phyloP scores from a whole-genome alignment of 2,329 filamentous ascomycete species.

The Fusarium nelsonii region DNA sequence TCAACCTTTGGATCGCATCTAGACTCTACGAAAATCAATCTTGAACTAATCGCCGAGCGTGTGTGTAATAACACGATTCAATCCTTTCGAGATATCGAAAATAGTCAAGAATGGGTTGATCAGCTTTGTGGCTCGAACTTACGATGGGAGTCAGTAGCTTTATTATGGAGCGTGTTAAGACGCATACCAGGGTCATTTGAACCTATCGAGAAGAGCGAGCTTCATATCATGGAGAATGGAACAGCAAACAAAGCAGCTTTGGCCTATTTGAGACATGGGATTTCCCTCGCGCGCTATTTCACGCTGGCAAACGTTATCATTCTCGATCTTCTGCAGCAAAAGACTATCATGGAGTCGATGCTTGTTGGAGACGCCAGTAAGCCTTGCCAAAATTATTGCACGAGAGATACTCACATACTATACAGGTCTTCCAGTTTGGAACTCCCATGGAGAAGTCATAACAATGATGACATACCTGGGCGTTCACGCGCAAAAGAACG shows the following conservation, averaged over 20 bases:
- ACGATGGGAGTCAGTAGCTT: conserved; percentile 2
- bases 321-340: conserved; percentile 14
- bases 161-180: conserved; percentile 19
- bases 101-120: conserved; percentile 1
- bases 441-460: not conserved
- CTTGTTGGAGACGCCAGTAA: conserved; percentile 9
- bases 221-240: conserved; percentile 1
- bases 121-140: conserved; percentile 12
- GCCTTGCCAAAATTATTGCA: fast-evolving
- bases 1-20: not conserved
- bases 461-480: conserved; percentile 17
- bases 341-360: conserved; percentile 11
- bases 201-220: not conserved
- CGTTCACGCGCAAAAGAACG: not conserved
- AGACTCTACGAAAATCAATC: fast-evolving
- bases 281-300: not conserved
- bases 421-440: conserved; percentile 9
- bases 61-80: conserved; percentile 1
- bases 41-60: not conserved
- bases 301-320: not conserved
- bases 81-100: not conserved
- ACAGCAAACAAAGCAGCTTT: not conserved
- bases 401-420: fast-evolving
- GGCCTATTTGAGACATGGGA: not conserved
- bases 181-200: not conserved